These are phyloP conservation scores for Vaccinium darrowii DNA, from an alignment of 148 eudicot species.

Conservation along the genomic window DNA sequence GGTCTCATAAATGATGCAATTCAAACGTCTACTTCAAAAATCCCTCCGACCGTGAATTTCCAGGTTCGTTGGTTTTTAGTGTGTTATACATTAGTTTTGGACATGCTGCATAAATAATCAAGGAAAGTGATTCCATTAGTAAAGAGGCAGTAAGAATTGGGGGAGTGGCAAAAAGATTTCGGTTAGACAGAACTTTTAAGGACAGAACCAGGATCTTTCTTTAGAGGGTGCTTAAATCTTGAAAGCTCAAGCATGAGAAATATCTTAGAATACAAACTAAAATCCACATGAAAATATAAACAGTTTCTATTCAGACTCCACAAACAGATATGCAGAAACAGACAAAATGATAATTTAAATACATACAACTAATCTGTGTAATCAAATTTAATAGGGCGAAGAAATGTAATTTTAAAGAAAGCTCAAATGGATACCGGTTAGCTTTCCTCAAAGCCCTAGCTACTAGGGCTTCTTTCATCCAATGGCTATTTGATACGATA, in stretches of 20 bases:
- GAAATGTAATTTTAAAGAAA: neutral
- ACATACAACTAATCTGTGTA: neutral
- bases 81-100: neutral
- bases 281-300: neutral
- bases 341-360: neutral
- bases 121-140: neutral
- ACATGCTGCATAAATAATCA: neutral
- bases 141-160: neutral
- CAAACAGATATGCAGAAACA: neutral
- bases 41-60: constrained; percentile 49
- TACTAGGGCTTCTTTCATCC: neutral
- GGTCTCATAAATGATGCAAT: constrained; percentile 53
- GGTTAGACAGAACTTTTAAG: neutral
- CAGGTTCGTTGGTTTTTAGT: constrained; percentile 47
- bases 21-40: constrained; percentile 33
- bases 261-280: neutral
- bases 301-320: neutral
- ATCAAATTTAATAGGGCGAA: neutral
- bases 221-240: neutral
- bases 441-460: neutral
- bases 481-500: neutral
- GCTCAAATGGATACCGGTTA: neutral
- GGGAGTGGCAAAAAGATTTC: neutral
- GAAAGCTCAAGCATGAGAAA: neutral
- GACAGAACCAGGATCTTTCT: neutral